Percentiles rank a stretch among this genome's conserved stretches.
phyloP scores from a whole-genome alignment of 2,329 filamentous ascomycete species.

The Aspergillus pseudoviridinutans region DNA sequence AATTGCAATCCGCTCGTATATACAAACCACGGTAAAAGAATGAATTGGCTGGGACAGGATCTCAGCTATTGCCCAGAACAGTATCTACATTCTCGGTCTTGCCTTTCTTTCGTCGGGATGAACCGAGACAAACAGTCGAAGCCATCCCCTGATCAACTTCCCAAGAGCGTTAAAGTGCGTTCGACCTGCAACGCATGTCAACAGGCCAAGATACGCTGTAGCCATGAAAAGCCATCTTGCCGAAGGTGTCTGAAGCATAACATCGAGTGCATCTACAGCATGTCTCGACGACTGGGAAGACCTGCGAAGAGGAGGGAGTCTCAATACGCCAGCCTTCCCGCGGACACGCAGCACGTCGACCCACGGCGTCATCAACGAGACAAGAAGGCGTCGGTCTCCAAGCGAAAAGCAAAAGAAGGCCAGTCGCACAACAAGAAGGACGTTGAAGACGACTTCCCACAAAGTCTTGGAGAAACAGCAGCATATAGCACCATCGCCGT shows the following conservation, averaged over 20 bases:
- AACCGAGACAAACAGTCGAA: slow-evolving; percentile 4
- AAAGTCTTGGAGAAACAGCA: neutral
- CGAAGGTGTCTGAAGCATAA: slow-evolving; percentile 33
- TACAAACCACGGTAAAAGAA: neutral
- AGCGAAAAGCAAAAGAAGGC: slow-evolving; percentile 10
- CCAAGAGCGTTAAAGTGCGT: slow-evolving; percentile 33
- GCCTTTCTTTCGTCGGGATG: slow-evolving; percentile 1
- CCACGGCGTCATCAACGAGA: neutral
- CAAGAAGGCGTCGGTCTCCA: slow-evolving; percentile 10
- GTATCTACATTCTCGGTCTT: neutral
- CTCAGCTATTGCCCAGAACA: neutral
- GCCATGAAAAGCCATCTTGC: slow-evolving; percentile 34
- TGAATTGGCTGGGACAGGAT: neutral
- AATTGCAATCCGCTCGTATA: neutral
- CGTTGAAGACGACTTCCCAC: neutral
- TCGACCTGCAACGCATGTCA: slow-evolving; percentile 39
- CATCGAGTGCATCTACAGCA: slow-evolving; percentile 33
- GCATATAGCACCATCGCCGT: slow-evolving; percentile 5
- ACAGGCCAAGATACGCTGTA: slow-evolving; percentile 36
- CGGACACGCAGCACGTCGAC: neutral
- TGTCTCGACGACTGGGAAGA: slow-evolving; percentile 32
- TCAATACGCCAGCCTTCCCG: neutral
- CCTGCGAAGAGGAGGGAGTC: slow-evolving; percentile 30
- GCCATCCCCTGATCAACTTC: slow-evolving; percentile 13
- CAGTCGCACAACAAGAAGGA: neutral